phyloP scores from a whole-genome alignment of 1,139 yeast genomes.

The Hemisphaericaspora xylanilytica region DNA sequence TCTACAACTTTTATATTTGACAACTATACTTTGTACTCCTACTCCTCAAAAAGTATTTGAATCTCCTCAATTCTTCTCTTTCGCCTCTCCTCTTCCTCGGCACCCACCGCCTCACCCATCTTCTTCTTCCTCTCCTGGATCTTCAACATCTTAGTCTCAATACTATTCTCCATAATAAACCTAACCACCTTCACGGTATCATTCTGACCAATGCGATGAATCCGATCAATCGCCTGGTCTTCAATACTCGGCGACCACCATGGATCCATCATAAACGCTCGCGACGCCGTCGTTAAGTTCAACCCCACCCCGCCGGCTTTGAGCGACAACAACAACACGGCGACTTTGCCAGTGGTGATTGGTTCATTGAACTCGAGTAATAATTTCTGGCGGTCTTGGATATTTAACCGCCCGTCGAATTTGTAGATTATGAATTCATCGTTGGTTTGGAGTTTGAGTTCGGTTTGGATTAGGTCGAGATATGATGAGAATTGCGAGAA shows the following conservation, averaged over 20 bases:
- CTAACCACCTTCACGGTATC: slow-evolving; percentile 71
- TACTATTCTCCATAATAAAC: slow-evolving; percentile 77
- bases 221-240: slow-evolving; percentile 91
- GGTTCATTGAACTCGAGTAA: slow-evolving; percentile 51
- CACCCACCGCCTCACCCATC: slow-evolving; percentile 81
- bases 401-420: slow-evolving; percentile 77
- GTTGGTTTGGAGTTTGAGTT: slow-evolving; percentile 42
- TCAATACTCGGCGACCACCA: slow-evolving; percentile 98
- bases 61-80: slow-evolving; percentile 79
- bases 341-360: slow-evolving; percentile 31
- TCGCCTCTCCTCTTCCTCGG: slow-evolving; percentile 73
- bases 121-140: slow-evolving; percentile 86
- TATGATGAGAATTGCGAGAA: slow-evolving; percentile 90
- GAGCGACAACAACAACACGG: slow-evolving; percentile 68
- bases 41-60: slow-evolving; percentile 66
- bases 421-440: slow-evolving; percentile 48
- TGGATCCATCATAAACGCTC: slow-evolving; percentile 93
- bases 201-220: slow-evolving; percentile 87
- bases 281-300: slow-evolving; percentile 80
- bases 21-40: no score
- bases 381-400: slow-evolving; percentile 64
- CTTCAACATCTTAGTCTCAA: slow-evolving; percentile 87
- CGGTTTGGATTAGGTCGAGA: slow-evolving; percentile 70
- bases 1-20: neutral
- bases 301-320: slow-evolving; percentile 97